phyloP scores from a whole-genome alignment of 805 yeast species.

The Tetrapisispora taiwanensis region DNA sequence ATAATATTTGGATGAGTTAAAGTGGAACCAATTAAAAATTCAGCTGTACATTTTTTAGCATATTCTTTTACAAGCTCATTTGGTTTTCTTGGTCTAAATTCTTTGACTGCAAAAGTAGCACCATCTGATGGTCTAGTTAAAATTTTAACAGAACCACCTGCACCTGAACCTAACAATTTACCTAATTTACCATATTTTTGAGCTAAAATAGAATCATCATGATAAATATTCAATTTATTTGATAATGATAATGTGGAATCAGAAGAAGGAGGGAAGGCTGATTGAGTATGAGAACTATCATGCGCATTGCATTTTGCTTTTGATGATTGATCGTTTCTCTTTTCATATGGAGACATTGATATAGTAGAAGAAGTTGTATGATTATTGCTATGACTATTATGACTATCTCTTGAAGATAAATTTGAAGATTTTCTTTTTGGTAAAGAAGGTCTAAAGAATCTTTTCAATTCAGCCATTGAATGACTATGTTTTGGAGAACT shows the following conservation, averaged over 20 bases:
- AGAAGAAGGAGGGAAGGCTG: conserved; percentile 30
- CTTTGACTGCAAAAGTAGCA: conserved; percentile 73
- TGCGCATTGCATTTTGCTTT: conserved; percentile 11
- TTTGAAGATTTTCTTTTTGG: conserved; percentile 12
- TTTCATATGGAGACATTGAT: conserved; percentile 2
- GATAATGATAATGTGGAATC: conserved; percentile 27
- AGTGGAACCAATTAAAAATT: conserved; percentile 76
- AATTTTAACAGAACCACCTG: conserved; percentile 77
- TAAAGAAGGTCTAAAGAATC: conserved; percentile 52
- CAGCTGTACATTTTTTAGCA: conserved; percentile 83
- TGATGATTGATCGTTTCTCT: background rate
- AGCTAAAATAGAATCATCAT: conserved; percentile 42
- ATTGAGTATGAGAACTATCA: conserved; percentile 25
- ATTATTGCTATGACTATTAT: background rate
- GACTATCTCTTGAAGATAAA: conserved; percentile 5
- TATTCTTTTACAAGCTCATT: conserved; percentile 67
- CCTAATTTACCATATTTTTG: conserved; percentile 66
- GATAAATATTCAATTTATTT: conserved; percentile 32
- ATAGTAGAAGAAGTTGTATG: conserved; percentile 11
- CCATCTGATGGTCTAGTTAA: conserved; percentile 59
- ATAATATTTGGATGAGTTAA: conserved; percentile 74
- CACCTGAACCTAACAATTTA: conserved; percentile 72
- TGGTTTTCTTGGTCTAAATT: conserved; percentile 61
- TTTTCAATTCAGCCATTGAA: conserved; percentile 63
- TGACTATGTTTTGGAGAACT: conserved; percentile 21